Evolutionary conservation across 179 eudicot genomes (phyloP), one percentile per base, ranked within the genome.

Genomic region (Beta corolliflora): DNA sequence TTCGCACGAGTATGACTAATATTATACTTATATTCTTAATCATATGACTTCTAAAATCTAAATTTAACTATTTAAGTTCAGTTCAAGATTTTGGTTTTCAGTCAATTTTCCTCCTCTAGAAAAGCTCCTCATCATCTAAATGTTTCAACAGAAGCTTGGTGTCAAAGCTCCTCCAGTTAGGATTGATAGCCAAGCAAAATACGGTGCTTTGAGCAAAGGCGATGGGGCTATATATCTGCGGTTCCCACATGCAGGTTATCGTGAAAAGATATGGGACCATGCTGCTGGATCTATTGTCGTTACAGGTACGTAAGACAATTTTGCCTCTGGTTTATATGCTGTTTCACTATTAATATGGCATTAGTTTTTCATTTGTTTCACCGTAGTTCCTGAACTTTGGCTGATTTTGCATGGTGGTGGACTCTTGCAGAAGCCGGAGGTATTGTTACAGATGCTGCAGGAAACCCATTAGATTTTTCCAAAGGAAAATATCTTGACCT

Each of bases 241-340:
- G 21, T 96, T 96, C 83, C 97, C 99, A 69, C 96, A 91, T 79
- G 91, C 92, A 75, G 99, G 99, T 66, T 96, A 96, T 76, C 91
- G 97, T 9, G 99, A 96, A 78, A 96, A 96, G 77, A 96, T 96
- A 79, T 96, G 99, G 99, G 99, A 96, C 80, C 99, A 96, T 84
- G 99, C 99, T 29, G 99, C 99, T 72, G 99, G 99, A 82, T 83
- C 86, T 86, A 90, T 94, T 68, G 99, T 96, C 45, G 97, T 93
- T 75, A 86, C 97, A 81, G 99, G 99, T 94, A 83, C 60, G 58
- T n/a, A 45, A 71, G 46, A 36, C 58, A 36, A 31, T 3, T 11
- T 73, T 60, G 41, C 13, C 53, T 66, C 61, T 68, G 12, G 21
- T 48, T 53, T 8, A 21, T 50, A 13, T 5, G 7, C 41, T 59